Base-by-base conservation (phyloP, 169 alveolate species). In the Plasmodium chabaudi region DNA sequence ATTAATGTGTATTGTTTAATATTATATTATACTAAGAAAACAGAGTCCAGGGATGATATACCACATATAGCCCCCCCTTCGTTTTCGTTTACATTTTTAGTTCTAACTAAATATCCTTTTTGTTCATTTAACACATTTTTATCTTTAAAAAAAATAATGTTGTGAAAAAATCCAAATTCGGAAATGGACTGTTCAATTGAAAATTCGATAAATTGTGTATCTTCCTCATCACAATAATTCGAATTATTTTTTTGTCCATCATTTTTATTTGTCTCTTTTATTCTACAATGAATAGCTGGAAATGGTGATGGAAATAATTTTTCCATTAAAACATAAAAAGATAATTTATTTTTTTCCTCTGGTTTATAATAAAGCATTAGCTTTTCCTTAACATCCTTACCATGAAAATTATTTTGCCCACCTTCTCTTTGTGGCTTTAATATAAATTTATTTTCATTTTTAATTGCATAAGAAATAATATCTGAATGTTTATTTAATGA, bases 341-440 rank as follows among this genome's bases (percentile, higher is more conserved):
- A 65, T 23, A 68, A 55, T 70, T 61, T 87, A 12, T 46, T 60
- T 21, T 88, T 70, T 57, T 91, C 91, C 46, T 68, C 57, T 5
- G 79, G 74, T 17, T 57, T 49, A 87, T 57, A 89, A 59, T 42
- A 89, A 51, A 75, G 92, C 82, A 64, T 73, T 5, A 94, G 65
- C 15, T 88, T 67, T 44, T 67, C 79, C 63, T 69, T 46, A 57
- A 94, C 73, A 60, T 79, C 92, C 10, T 68, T 91, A 23, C 94
- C 96, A 77, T 90, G 87, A 19, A 91, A 23, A 68, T 95, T 95
- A 92, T 95, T 95, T 34, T 95, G 96, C 17, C 97, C 97, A 9
- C 97, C 97, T 86, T 95, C 97, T 79, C 95, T 77, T 71, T 93
- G 96, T 1, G 97, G 97, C 69, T 95, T 95, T 68, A 95, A 64